phyloP scores from a whole-genome alignment of 23 red algal genomes.

The Gracilaria vermiculophylla region DNA sequence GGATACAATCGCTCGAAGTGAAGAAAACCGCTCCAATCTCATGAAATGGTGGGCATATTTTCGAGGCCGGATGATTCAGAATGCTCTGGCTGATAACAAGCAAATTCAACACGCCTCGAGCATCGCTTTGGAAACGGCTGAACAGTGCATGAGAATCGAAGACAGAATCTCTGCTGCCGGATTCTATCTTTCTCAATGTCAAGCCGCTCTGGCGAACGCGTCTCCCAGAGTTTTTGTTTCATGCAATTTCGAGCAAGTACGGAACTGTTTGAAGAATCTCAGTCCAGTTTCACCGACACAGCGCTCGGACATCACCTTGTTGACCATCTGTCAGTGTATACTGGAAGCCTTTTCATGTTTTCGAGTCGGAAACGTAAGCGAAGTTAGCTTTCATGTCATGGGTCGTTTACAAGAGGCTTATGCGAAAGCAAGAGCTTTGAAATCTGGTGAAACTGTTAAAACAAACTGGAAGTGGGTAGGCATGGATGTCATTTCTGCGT shows the following conservation, averaged over 20 bases:
- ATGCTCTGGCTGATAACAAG: not conserved
- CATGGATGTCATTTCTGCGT: not conserved
- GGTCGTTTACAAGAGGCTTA: constrained; percentile 20
- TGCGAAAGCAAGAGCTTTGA: not conserved
- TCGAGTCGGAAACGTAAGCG: not conserved
- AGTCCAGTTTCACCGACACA: not conserved
- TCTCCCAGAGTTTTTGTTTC: not conserved
- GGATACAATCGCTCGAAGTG: not conserved
- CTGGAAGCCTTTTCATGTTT: constrained; percentile 7
- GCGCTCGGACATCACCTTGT: not conserved
- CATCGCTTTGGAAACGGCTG: constrained; percentile 31
- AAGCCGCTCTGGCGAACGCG: not conserved
- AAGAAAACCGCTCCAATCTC: not conserved
- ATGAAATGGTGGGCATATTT: constrained; percentile 57
- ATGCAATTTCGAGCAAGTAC: not conserved
- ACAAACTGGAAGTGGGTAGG: constrained; percentile 1
- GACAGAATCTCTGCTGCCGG: constrained; percentile 12
- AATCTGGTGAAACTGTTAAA: not conserved
- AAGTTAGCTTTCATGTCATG: not conserved
- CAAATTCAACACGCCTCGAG: not conserved
- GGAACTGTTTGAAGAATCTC: not conserved
- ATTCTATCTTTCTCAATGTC: constrained; percentile 27
- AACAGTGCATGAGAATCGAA: not conserved
- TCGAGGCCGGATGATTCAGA: constrained; percentile 7
- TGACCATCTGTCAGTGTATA: not conserved